A percentile compares a stretch with the other conserved stretches of the same genome.
Conservation (phyloP, 495 filamentous ascomycete species). For the Penicillium herquei region DNA sequence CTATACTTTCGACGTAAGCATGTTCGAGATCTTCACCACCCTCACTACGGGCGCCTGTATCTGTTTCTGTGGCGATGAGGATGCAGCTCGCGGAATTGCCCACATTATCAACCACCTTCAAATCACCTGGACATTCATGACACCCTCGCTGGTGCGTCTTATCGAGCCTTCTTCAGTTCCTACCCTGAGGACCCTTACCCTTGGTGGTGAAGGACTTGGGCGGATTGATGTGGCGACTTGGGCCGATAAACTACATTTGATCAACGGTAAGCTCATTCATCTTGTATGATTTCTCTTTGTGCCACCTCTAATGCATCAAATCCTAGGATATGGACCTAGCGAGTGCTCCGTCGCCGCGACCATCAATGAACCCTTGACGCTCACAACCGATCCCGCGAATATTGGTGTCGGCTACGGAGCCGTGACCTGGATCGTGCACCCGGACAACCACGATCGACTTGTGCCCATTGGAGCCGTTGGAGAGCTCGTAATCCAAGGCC, state of each 20-base stretch:
- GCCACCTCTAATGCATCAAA: no score
- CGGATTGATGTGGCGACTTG: constrained; percentile 27
- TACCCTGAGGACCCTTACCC: constrained; percentile 15
- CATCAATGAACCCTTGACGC: not conserved
- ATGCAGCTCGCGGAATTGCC: constrained; percentile 8
- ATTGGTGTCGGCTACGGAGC: constrained; percentile 32
- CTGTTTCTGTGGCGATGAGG: constrained; percentile 22
- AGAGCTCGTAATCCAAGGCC: constrained; percentile 47
- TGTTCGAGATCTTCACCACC: constrained; percentile 23
- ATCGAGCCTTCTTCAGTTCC: constrained; percentile 13
- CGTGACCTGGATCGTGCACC: constrained; percentile 44
- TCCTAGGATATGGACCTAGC: constrained; percentile 18
- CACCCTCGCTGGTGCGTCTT: constrained; percentile 1
- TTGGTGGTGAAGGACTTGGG: constrained; percentile 20
- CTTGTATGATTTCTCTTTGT: no score
- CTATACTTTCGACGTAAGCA: constrained; percentile 11
- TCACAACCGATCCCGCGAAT: constrained; percentile 17
- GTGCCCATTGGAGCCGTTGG: constrained; percentile 37
- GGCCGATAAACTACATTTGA: constrained; percentile 25
- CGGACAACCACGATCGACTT: constrained; percentile 26
- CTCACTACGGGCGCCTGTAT: constrained; percentile 22
- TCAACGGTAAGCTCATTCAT: constrained; percentile 1
- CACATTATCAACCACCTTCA: constrained; percentile 4
- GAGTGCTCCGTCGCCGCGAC: constrained; percentile 16
- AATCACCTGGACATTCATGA: constrained; percentile 14